Conservation (phyloP, 805 yeast species). For the Metschnikowia reukaufii region DNA sequence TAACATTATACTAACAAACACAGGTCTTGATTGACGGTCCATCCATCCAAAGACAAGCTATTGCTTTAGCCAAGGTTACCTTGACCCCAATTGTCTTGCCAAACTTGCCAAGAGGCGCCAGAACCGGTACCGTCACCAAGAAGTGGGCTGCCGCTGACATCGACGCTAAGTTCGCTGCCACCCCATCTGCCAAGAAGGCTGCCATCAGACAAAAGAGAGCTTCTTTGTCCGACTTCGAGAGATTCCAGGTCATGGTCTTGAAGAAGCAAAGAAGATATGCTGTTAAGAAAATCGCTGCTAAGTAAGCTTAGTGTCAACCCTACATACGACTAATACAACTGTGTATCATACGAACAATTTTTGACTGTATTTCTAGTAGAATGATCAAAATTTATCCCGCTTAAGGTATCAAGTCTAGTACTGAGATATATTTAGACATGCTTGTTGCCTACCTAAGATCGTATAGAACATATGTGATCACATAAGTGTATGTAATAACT, state of each 20-base stretch:
- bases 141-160: conserved; percentile 91
- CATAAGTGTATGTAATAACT: too few species aligned
- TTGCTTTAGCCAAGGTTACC: conserved; percentile 81
- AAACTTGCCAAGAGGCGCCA: conserved; percentile 91
- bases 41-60: conserved; percentile 89
- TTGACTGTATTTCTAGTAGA: conserved; percentile 9
- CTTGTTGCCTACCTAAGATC: too few species aligned
- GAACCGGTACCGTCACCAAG: conserved; percentile 81
- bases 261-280: conserved; percentile 96
- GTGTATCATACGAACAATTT: conserved; percentile 22
- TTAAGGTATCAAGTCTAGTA: too few species aligned
- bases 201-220: conserved; percentile 94
- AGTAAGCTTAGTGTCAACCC: conserved; percentile 47
- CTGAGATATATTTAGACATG: too few species aligned
- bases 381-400: too few species aligned
- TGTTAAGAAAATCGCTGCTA: conserved; percentile 94
- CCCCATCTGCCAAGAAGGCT: conserved; percentile 98
- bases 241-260: conserved; percentile 98
- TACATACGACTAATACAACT: conserved; percentile 24
- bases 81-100: conserved; percentile 90
- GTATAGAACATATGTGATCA: too few species aligned
- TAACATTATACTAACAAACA: conserved; percentile 28
- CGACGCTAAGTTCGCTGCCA: conserved; percentile 85
- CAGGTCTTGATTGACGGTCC: conserved; percentile 97
- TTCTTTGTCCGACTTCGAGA: conserved; percentile 93